These are phyloP conservation scores for Rhynchosporium agropyri DNA, from an alignment of 2,329 filamentous ascomycete species.

Conservation along the genomic window DNA sequence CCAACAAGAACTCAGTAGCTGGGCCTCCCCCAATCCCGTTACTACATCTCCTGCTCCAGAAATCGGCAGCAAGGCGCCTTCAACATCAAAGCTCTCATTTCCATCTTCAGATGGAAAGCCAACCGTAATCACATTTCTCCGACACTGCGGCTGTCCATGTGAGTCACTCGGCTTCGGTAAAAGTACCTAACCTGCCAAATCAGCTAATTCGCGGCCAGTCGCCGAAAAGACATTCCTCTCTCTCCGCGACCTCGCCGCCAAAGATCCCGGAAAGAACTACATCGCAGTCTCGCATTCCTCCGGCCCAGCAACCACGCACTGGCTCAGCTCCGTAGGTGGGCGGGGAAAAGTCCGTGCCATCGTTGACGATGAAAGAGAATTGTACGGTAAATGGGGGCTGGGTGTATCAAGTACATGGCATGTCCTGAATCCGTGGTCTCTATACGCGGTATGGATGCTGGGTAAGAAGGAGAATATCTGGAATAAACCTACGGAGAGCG, in stretches of 20 bases:
- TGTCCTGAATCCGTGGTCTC: slow-evolving; percentile 58
- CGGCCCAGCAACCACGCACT: slow-evolving; percentile 55
- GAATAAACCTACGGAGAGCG: slow-evolving; percentile 66
- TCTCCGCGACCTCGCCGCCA: slow-evolving; percentile 55
- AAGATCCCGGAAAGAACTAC: slow-evolving; percentile 55
- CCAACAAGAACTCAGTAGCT: slow-evolving; percentile 40
- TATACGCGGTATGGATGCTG: slow-evolving; percentile 60
- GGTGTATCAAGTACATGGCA: slow-evolving; percentile 63
- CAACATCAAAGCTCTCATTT: slow-evolving; percentile 54
- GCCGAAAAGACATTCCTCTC: slow-evolving; percentile 66
- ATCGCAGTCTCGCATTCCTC: slow-evolving; percentile 65
- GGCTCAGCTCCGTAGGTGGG: slow-evolving; percentile 36
- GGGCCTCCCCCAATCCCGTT: slow-evolving; percentile 31
- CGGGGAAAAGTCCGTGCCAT: slow-evolving; percentile 56
- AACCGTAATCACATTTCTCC: slow-evolving; percentile 66
- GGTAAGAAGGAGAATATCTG: slow-evolving; percentile 66
- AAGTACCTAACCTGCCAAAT: neutral
- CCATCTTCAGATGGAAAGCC: slow-evolving; percentile 54
- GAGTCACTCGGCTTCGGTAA: slow-evolving; percentile 39
- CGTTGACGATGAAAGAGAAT: slow-evolving; percentile 59
- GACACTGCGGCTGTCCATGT: slow-evolving; percentile 78
- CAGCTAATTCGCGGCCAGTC: slow-evolving; percentile 29
- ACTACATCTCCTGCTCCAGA: slow-evolving; percentile 50
- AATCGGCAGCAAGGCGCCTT: slow-evolving; percentile 59
- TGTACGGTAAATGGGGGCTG: slow-evolving; percentile 69